Base-by-base conservation (phyloP, 73 alveolate genomes). In the Blepharisma stoltei region DNA sequence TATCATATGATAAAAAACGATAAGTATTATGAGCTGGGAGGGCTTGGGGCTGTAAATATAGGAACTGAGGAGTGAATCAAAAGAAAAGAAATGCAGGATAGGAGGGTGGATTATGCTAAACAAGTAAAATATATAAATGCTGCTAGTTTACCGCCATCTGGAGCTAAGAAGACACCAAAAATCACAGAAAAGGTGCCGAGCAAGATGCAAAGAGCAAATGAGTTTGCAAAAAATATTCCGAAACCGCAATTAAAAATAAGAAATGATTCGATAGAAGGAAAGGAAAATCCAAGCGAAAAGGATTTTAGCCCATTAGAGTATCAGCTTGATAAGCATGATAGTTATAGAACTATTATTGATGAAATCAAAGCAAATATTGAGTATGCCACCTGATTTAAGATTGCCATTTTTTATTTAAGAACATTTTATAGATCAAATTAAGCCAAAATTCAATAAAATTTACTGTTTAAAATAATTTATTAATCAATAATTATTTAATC, bases 11-110 rank as follows among this genome's bases (percentile, higher is more conserved):
- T 60, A 60, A 60, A 60, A 5, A 14, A 8, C 18, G 18, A 60
- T 20, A 25, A n/a, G 14, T 60, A 60, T 60, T 60, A 60, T 60
- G 48, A 60, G 23, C 46, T 60, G 11, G 73, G 73, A 20, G 73
- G 73, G 5, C 73, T 60, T 60, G 73, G 73, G 23, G 46, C 73
- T 60, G 65, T 50, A 11, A 60, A 5, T 60, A 5, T 60, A 8
- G 73, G 73, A 9, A 60, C 73, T 20, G 11, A 18, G 14, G 73
- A 60, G 45, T 60, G 73, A 38, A 14, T 60, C 2, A n/a, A 60
- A 38, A 60, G 23, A 25, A 60, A 60, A 25, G 18, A 60, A 25
- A 8, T 60, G 46, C 14, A 20, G 11, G 46, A 60, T n/a, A 60
- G 23, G 5, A 60, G 73, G 5, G 14, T 60, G 48, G 14, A n/a